Evolutionary conservation across 192 early-diverging fungal species (phyloP), one percentile per base, ranked within the genome.

Genomic region (Coemansia sp.): DNA sequence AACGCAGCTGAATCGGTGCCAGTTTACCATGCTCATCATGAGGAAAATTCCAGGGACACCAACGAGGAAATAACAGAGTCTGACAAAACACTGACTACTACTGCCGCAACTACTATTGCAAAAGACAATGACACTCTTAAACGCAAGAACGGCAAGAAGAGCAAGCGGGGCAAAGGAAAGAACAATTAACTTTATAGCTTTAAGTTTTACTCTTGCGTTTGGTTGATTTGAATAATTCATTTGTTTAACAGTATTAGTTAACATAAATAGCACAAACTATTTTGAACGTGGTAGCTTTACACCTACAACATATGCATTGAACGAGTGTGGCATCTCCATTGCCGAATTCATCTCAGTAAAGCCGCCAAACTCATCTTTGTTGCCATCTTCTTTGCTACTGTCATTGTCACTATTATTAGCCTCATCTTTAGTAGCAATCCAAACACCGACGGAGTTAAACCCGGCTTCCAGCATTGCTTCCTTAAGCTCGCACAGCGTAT

Each of bases 401-500:
- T 27, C 52, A 7, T 32, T 16, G 19, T 51, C n/a, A 53, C 16
- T 41, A 6, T 23, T 35, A 3, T 20, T 35, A 8, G 56, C 51
- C 10, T 54, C 38, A 4, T 23, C 26, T 52, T 54, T 65, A 1
- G 37, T 27, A 27, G 47, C 60, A 22, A 78, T 63, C 79, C 79
- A 84, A 10, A 79, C 57, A 38, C 71, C 61, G 6, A 77, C 76
- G 24, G 32, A 20, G 16, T 58, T 37, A 58, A 84, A 84, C 26
- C 83, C 79, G 0, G 83, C 74, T 39, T 84, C 83, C n/a, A 78
- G 19, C 83, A 84, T 78, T 2, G 83, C 83, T 56, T 84, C 83
- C 20, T 53, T 65, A n/a, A 84, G 50, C 59, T 84, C 83, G 11
- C 64, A 59, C 3, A 82, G 47, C 12, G 73, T 62, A 37, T 84